Base-by-base conservation (phyloP, 208 protist species). In the Acanthamoeba royreba region DNA sequence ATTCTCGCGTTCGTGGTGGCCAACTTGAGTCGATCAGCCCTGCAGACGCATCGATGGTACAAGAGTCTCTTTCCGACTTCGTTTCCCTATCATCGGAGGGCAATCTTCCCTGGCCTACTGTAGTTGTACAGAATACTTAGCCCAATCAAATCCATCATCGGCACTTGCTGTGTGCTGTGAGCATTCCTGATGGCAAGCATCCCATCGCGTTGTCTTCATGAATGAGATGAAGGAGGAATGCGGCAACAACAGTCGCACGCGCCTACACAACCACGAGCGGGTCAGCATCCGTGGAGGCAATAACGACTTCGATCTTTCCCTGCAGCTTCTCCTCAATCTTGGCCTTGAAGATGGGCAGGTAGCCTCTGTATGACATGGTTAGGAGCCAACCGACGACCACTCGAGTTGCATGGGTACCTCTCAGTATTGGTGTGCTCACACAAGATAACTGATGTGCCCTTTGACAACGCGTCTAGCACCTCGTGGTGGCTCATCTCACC, bases 401-500 rank as follows among this genome's bases (percentile, higher is more conserved):
- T n/a, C n/a, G n/a, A n/a, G n/a, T n/a, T n/a, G n/a, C n/a, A n/a
- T n/a, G n/a, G n/a, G 25, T 25, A 87, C 77, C 66, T 69, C 42
- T 81, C 88, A 4, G 85, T 92, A 28, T 95, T 95, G 19, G 92
- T 49, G 35, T 95, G 94, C 55, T 95, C 94, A 58, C 94, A 94
- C 13, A 95, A 49, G 4, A 95, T 93, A 0, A 95, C 94, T 19
- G 91, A 95, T 22, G 43, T 89, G 8, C 94, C 94, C 83, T 94
- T 95, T 7, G 94, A 52, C 87, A 77, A 77, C 25, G 92, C 94
- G 31, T 89, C 94, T 11, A 95, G 77, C 13, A 95, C 92, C 28
- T 83, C 94, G 35, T 95, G 94, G 58, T 95, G 94, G 33, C 49
- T 92, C 25, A 95, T 52, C 46, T 95, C 94, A 31, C 94, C 94